Percentiles rank a stretch among this genome's conserved stretches.
phyloP scores from a whole-genome alignment of 257 asterid genomes.

The Salvia miltiorrhiza region DNA sequence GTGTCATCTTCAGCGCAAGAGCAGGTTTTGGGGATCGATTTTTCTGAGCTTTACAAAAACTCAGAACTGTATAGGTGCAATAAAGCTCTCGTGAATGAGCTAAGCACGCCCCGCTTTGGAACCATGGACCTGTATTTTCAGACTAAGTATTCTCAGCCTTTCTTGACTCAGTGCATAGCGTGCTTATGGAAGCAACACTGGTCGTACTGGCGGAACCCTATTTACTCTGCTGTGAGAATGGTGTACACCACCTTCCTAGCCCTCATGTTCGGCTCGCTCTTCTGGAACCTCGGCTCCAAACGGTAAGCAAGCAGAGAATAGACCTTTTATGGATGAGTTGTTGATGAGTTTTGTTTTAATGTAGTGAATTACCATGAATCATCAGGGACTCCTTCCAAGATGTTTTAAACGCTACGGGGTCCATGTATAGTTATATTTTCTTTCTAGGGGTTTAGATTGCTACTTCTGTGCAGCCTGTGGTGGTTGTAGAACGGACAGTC shows the following conservation, averaged over 20 bases:
- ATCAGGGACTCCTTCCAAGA: constrained; percentile 20
- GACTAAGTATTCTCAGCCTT: background rate
- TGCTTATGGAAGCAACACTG: background rate
- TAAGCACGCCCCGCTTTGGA: background rate
- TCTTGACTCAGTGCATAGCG: background rate
- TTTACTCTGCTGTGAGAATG: constrained; percentile 6
- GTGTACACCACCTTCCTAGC: background rate
- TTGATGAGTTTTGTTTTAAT: no score
- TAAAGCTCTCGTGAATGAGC: background rate
- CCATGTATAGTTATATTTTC: constrained; percentile 21
- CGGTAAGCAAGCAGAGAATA: background rate
- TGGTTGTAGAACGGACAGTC: constrained; percentile 23
- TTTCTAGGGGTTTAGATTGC: constrained; percentile 22
- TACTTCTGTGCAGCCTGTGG: constrained; percentile 28
- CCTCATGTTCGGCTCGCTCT: background rate
- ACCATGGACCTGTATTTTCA: background rate
- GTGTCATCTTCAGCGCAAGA: constrained; percentile 35
- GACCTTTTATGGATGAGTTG: no score
- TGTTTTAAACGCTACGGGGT: constrained; percentile 28
- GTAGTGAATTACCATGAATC: no score
- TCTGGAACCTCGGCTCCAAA: constrained; percentile 3
- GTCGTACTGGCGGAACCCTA: constrained; percentile 2
- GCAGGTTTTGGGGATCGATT: background rate
- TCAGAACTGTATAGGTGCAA: background rate
- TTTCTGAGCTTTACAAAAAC: background rate